These are phyloP conservation scores for Elaeagnus macrophylla DNA, from an alignment of 306 rosid genomes.

Conservation along the genomic window DNA sequence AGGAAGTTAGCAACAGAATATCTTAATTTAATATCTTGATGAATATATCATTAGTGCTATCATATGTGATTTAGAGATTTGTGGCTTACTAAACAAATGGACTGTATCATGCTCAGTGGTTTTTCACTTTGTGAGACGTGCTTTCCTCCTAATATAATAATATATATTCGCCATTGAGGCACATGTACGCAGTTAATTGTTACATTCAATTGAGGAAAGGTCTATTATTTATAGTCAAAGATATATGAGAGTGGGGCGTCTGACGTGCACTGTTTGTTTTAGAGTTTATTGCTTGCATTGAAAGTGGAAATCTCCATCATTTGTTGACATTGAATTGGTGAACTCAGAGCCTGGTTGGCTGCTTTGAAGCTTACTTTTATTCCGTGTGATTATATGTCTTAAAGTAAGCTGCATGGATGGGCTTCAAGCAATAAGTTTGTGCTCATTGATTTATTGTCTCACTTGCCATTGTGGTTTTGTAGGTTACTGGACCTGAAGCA, in stretches of 20 bases:
- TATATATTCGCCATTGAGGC: no score
- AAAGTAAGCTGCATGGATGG: background rate
- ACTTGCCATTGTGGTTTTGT: constrained; percentile 13
- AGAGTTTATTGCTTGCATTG: no score
- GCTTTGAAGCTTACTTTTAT: no score
- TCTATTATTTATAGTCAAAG: no score
- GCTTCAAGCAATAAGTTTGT: background rate
- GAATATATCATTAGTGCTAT: background rate
- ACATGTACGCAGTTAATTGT: no score
- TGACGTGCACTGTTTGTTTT: no score
- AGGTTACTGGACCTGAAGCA: constrained; percentile 94
- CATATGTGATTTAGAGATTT: background rate
- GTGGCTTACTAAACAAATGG: background rate
- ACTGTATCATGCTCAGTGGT: background rate
- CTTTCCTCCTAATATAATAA: no score
- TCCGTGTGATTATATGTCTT: background rate
- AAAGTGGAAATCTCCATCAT: no score
- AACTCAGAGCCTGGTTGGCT: no score
- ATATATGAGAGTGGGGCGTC: no score
- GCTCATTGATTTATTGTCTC: background rate
- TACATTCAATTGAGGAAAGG: no score
- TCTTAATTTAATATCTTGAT: background rate
- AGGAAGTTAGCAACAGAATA: background rate
- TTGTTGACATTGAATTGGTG: no score
- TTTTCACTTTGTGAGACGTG: background rate